A percentile compares a stretch with the other conserved stretches of the same genome.
Conservation (phyloP, 805 yeast genomes). For the Saccharomycopsis guyanensis region DNA sequence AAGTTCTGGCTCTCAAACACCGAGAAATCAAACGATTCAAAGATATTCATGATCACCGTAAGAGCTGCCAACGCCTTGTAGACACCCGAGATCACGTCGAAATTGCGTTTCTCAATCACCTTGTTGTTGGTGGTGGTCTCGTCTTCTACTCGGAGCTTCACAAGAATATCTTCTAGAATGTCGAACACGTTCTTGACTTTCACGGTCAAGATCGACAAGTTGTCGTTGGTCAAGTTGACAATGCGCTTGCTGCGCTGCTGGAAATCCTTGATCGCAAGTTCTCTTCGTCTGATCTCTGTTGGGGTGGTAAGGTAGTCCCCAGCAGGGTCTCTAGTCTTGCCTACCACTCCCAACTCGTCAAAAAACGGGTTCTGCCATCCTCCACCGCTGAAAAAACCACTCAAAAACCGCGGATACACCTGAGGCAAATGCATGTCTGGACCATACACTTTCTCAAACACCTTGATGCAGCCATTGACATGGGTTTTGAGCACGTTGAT, state of each 20-base stretch:
- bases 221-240: constrained; percentile 41
- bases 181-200: constrained; percentile 33
- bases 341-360: constrained; percentile 28
- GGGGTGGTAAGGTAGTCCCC: not conserved
- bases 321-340: constrained; percentile 25
- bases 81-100: constrained; percentile 43
- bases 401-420: constrained; percentile 59
- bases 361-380: constrained; percentile 69
- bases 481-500: constrained; percentile 30
- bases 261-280: constrained; percentile 5
- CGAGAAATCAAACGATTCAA: constrained; percentile 58
- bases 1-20: constrained; percentile 31
- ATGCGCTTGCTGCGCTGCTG: constrained; percentile 10
- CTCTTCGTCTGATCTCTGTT: constrained; percentile 27
- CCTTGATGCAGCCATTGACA: constrained; percentile 7
- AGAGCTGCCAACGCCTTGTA: constrained; percentile 46
- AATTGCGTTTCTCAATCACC: constrained; percentile 39
- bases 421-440: constrained; percentile 40
- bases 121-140: constrained; percentile 29
- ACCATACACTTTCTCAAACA: constrained; percentile 5
- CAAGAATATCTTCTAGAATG: constrained; percentile 36
- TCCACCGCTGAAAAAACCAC: constrained; percentile 67
- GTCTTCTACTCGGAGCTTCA: constrained; percentile 34
- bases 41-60: constrained; percentile 40
- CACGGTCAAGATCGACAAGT: constrained; percentile 32